These are phyloP conservation scores for Mucor indicus DNA, from an alignment of 371 early-diverging fungal genomes.

Conservation along the genomic window DNA sequence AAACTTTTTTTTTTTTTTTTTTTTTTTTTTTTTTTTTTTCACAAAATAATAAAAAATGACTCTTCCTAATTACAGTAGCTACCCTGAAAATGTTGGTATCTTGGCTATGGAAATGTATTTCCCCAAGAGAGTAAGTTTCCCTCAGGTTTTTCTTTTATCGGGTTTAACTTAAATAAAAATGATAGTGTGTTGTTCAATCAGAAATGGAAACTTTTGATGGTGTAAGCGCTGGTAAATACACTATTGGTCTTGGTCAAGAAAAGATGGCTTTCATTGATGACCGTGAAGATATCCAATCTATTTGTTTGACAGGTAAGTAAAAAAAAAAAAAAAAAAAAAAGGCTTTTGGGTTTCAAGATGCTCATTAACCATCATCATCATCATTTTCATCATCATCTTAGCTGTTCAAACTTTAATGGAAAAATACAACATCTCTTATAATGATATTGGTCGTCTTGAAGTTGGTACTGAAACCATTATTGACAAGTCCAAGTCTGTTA, in stretches of 20 bases:
- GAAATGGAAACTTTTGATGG: conserved; percentile 90
- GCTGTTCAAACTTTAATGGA: conserved; percentile 90
- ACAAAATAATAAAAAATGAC: conserved; percentile 17
- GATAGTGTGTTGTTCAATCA: conserved; percentile 84
- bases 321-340: not conserved
- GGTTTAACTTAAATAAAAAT: not conserved
- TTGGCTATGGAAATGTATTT: conserved; percentile 93
- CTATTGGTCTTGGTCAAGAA: conserved; percentile 94
- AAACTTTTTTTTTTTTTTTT: conserved; percentile 3
- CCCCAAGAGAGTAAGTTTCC: conserved; percentile 58
- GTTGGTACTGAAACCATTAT: conserved; percentile 99
- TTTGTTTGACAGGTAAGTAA: conserved; percentile 80
- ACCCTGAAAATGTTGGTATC: conserved; percentile 88
- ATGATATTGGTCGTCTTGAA: conserved; percentile 92
- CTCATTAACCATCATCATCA: not conserved
- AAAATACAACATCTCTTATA: conserved; percentile 83
- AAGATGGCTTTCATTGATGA: conserved; percentile 96
- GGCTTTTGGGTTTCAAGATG: not conserved
- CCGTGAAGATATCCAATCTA: conserved; percentile 94
- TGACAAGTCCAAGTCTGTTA: conserved; percentile 97
- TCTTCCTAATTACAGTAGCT: conserved; percentile 31
- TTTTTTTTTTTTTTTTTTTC: not conserved
- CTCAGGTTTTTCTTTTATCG: not conserved
- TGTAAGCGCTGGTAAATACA: conserved; percentile 95
- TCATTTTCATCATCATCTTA: conserved; percentile 21